phyloP scores from a whole-genome alignment of 768 basidiomycete species.

The Pisolithus tinctorius region DNA sequence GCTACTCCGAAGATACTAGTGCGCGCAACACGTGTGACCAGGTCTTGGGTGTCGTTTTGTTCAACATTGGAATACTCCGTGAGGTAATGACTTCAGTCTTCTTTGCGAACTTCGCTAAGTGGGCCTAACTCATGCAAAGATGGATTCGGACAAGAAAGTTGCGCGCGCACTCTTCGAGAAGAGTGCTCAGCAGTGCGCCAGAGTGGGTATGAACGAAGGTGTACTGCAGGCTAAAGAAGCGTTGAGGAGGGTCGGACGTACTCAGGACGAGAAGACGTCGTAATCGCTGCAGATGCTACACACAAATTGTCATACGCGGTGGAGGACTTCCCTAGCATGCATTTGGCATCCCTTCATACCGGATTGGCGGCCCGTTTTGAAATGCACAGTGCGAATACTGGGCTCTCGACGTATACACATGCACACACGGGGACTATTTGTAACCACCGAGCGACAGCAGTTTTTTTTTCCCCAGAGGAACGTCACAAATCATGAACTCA shows the following conservation, averaged over 20 bases:
- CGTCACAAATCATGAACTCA: no score
- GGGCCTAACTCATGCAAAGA: constrained; percentile 15
- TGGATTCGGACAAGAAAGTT: constrained; percentile 23
- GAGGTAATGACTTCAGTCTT: constrained; percentile 24
- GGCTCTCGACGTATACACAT: no score
- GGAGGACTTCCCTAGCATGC: no score
- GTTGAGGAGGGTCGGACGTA: constrained; percentile 22
- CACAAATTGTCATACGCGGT: no score
- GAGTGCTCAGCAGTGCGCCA: constrained; percentile 26
- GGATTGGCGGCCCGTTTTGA: no score
- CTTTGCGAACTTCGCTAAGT: neutral
- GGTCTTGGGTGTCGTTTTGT: constrained; percentile 51
- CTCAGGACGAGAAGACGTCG: neutral
- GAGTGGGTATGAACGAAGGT: constrained; percentile 28
- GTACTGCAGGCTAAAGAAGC: constrained; percentile 30
- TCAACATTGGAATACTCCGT: constrained; percentile 52
- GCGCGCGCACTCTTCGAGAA: constrained; percentile 26
- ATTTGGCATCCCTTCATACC: no score
- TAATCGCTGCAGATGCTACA: neutral
- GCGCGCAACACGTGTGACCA: constrained; percentile 42
- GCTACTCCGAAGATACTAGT: constrained; percentile 15
- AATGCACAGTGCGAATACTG: no score
- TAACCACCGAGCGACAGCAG: no score
- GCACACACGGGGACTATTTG: no score
- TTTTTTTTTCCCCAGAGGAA: no score